These are phyloP conservation scores for Suhomyces terraborum DNA, from an alignment of 1,139 yeast genomes.

Conservation along the genomic window DNA sequence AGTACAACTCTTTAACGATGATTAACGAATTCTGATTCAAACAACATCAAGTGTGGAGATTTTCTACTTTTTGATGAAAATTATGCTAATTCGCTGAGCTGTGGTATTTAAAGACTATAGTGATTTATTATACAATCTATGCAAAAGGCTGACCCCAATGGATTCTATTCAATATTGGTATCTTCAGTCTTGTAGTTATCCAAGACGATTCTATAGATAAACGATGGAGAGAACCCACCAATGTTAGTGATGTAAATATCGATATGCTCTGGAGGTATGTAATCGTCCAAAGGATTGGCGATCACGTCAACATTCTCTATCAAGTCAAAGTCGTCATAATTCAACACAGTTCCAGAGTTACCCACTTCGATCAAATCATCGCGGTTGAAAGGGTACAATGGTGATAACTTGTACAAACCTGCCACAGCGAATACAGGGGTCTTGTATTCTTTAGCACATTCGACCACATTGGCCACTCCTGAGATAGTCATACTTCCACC, in stretches of 20 bases:
- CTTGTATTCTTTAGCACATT: slow-evolving; percentile 90
- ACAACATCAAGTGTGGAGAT: too few relatives aligned
- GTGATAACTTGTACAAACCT: slow-evolving; percentile 90
- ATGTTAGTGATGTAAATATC: slow-evolving; percentile 93
- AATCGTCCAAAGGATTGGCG: slow-evolving; percentile 89
- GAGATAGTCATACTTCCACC: slow-evolving; percentile 92
- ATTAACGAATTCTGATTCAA: not conserved
- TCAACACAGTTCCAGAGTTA: slow-evolving; percentile 80
- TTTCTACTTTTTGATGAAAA: too few relatives aligned
- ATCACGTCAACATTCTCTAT: slow-evolving; percentile 76
- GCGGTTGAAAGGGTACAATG: slow-evolving; percentile 89
- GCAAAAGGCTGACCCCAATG: slow-evolving; percentile 1
- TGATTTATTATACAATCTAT: slow-evolving; percentile 8
- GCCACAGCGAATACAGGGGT: slow-evolving; percentile 97
- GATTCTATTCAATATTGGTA: slow-evolving; percentile 53
- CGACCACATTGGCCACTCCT: slow-evolving; percentile 92
- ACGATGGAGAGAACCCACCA: slow-evolving; percentile 96
- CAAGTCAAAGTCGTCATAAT: slow-evolving; percentile 63
- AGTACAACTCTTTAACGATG: not conserved
- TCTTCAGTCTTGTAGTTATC: slow-evolving; percentile 92
- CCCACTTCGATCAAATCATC: slow-evolving; percentile 92
- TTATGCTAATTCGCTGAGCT: not conserved
- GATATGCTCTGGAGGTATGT: slow-evolving; percentile 90
- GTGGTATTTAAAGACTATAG: not conserved
- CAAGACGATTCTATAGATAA: slow-evolving; percentile 90